Base-by-base conservation (phyloP, 2,329 filamentous ascomycete genomes). In the Elsinoe batatas region DNA sequence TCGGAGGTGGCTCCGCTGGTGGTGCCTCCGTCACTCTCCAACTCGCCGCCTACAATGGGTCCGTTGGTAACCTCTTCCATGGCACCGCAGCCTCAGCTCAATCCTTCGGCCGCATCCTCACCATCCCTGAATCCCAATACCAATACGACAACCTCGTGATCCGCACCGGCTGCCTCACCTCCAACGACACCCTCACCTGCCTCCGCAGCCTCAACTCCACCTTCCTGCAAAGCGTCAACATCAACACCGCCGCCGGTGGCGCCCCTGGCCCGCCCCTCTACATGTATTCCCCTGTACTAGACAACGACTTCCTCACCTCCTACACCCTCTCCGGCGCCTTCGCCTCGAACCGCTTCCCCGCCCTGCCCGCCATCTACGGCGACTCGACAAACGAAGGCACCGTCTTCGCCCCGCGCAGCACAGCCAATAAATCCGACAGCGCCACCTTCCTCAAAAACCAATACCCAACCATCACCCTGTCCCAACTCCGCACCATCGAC, bases 1-100 rank as follows among this genome's bases (percentile, higher is more conserved):
- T 89, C 0, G 83, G 81, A 13, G 87, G 87, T 8, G 80, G 77
- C 59, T 85, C 82, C 54, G 85, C 85, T 1, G 86, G 86, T 2
- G 85, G 76, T 11, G 80, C 76, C 1, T 82, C 82, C 3, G 75
- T 88, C n/a, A 78, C 74, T 26, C 72, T 86, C 35, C 82, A 87
- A 20, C 73, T 88, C 40, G 79, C 74, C 0, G 76, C 78, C 0
- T 75, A 78, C 57, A 73, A 71, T 11, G 76, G 76, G 2, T 68
- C 69, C 42, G 65, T 77, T 56, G 71, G 75, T 32, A 62, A 68
- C 1, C 68, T 81, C 1, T 81, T 81, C 64, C 71, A 75, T 38
- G 78, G 72, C n/a, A 73, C 74, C 1, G 76, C 75, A 0, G 74
- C 75, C 32, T 78, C 81, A 57, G 80, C 77, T 0, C 76, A 79